Base-by-base conservation (phyloP, 495 filamentous ascomycete genomes). In the Staphylotrichum longicolle region DNA sequence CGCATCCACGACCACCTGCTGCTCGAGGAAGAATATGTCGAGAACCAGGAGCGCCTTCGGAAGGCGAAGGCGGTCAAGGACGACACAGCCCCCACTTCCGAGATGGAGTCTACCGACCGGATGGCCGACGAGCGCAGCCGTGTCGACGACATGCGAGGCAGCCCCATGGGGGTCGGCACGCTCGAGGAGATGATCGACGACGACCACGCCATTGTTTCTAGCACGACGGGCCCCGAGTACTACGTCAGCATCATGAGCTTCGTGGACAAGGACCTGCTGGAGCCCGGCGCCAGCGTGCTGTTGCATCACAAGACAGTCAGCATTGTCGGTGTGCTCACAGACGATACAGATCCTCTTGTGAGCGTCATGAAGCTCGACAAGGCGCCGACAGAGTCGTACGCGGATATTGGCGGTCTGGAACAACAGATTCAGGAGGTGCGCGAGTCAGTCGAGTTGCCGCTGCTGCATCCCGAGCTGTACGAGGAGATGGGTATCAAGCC, bases 191-290 rank as follows among this genome's bases (percentile, higher is more conserved):
- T 99, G 85, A 99, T 99, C 69, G 94, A 99, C 75, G 94, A 99
- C 77, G 94, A 99, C 77, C 94, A 99, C 71, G 94, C 94, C 60
- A 99, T 99, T 70, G 95, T 99, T 46, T 96, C 91, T 9, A 96
- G 91, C 72, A 93, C 95, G 4, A 97, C 95, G 11, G 94, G 94
- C 0, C 95, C 94, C 3, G 94, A 99, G 74, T 99, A 97, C 80
- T 99, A 99, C 73, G 94, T 99, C 61, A 96, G 92, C 54, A 99
- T 99, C 83, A 99, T 99, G 94, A 97, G 93, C 45, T 99, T 99
- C 68, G 94, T 99, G 44, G 94, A 99, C 80, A 99, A 99, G 77
- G 94, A 99, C 69, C 83, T 99, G 10, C 85, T 99, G 14, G 94
- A 99, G 74, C 94, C 94, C 5, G 94, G 94, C 56, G 93, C 94